These are phyloP conservation scores for Thymus mandschuricus DNA, from an alignment of 257 asterid genomes.

Conservation along the genomic window DNA sequence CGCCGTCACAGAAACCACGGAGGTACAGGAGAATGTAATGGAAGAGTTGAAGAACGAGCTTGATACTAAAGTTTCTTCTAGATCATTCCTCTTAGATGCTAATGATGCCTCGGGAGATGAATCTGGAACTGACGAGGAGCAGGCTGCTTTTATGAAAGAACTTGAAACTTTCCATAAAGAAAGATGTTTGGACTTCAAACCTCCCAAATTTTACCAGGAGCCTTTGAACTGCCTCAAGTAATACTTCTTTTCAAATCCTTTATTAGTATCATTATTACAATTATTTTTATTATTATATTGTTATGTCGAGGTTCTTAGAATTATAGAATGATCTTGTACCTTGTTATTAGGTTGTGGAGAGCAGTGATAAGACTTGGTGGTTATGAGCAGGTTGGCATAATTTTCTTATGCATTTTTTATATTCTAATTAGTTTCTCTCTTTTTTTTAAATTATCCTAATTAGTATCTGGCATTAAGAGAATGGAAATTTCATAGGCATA, in stretches of 20 bases:
- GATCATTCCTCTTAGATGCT: conserved; percentile 57
- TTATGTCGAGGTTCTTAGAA: neutral
- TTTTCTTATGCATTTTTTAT: neutral
- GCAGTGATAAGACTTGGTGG: conserved; percentile 92
- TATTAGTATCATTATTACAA: neutral
- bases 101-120: conserved; percentile 60
- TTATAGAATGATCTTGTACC: conserved; percentile 7
- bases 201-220: conserved; percentile 82
- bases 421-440: neutral
- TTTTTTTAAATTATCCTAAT: neutral
- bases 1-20: conserved; percentile 32
- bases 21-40: conserved; percentile 34
- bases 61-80: conserved; percentile 45
- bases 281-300: neutral
- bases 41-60: conserved; percentile 43
- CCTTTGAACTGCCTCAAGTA: conserved; percentile 91
- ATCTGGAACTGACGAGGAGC: conserved; percentile 79
- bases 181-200: conserved; percentile 78
- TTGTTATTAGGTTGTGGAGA: conserved; percentile 75
- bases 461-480: too few species aligned
- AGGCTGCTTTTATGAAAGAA: conserved; percentile 76
- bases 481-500: neutral
- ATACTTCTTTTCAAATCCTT: conserved; percentile 28
- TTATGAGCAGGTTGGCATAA: conserved; percentile 73
- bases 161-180: conserved; percentile 72